Conservation (phyloP, 352 stramenopile species). For the Phytophthora lateralis region DNA sequence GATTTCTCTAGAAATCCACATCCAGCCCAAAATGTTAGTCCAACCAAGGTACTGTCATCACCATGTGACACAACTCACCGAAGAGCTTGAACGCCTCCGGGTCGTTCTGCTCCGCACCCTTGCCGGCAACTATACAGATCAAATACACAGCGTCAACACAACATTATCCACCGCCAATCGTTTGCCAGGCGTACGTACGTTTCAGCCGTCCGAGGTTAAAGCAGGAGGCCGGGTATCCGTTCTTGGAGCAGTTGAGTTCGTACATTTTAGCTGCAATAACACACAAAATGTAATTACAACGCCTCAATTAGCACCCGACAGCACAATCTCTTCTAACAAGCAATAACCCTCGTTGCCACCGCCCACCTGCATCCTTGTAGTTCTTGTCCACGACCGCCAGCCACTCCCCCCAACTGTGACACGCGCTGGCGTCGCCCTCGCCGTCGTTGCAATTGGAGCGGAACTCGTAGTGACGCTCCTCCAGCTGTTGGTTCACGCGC, state of each 20-base stretch:
- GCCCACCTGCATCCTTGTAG: constrained; percentile 68
- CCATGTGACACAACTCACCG: constrained; percentile 36
- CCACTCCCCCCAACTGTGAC: constrained; percentile 89
- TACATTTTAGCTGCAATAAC: constrained; percentile 67
- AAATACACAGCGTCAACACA: not conserved
- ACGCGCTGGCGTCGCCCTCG: constrained; percentile 83
- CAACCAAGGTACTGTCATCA: not conserved
- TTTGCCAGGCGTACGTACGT: constrained; percentile 55
- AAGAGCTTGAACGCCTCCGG: constrained; percentile 71
- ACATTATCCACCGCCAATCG: not conserved
- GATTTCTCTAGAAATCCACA: constrained; percentile 63
- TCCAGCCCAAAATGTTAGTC: not conserved
- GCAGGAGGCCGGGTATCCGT: constrained; percentile 80
- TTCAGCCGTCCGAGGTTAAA: constrained; percentile 88
- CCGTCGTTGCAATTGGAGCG: constrained; percentile 86
- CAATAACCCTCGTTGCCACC: not conserved
- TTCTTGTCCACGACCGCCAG: constrained; percentile 89
- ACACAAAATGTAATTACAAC: not conserved
- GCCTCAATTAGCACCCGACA: not conserved
- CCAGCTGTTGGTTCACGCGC: constrained; percentile 84
- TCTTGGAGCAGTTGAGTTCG: constrained; percentile 84
- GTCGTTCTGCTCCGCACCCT: constrained; percentile 77
- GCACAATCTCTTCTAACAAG: not conserved
- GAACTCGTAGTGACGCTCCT: constrained; percentile 90
- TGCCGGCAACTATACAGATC: constrained; percentile 73